Evolutionary conservation across 2,329 filamentous ascomycete genomes (phyloP), one percentile per base, ranked within the genome.

Genomic region (Trichoderma brevicompactum): DNA sequence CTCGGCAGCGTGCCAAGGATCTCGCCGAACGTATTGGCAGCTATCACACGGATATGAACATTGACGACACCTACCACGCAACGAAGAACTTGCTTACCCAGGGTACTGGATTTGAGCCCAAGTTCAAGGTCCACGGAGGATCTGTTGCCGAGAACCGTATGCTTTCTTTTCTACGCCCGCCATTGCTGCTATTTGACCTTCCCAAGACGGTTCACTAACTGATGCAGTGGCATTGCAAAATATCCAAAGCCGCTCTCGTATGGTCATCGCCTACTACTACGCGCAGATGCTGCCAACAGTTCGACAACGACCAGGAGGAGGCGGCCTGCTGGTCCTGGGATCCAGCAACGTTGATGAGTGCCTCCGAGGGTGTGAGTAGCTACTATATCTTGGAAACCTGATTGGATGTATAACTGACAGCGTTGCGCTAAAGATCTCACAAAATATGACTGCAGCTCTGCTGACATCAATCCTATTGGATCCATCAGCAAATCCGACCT

Each of bases 21-120:
- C 81, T 94, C 0, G 75, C 83, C 5, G 72, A 79, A 4, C 81
- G 79, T 5, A 92, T 94, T 60, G 91, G 91, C 3, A 81, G 85
- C 15, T 88, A 92, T 71, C 92, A 95, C 73, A 81, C 86, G 4
- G 85, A 94, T 72, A 79, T 92, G 50, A 86, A 92, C 71, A 92
- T 94, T 65, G 92, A 94, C 72, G 44, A 65, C 12, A 55, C 53
- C 12, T 40, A 36, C 28, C 34, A 40, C n/a, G 62, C 62, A 46
- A 41, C 34, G 0, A 48, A 65, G 36, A 41, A 38, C 12, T 17
- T 65, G 19, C 38, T 59, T 12, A 48, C n/a, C 6, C 81, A 82
- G 1, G 82, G 89, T 8, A 87, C 88, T 67, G 79, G 84, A 19
- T 92, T 91, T 69, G 71, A 72, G 15, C 74, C 76, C 2, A 72